Evolutionary conservation across 2,329 filamentous ascomycete genomes (phyloP).

Genomic region (Ceratocystis lukuohia): DNA sequence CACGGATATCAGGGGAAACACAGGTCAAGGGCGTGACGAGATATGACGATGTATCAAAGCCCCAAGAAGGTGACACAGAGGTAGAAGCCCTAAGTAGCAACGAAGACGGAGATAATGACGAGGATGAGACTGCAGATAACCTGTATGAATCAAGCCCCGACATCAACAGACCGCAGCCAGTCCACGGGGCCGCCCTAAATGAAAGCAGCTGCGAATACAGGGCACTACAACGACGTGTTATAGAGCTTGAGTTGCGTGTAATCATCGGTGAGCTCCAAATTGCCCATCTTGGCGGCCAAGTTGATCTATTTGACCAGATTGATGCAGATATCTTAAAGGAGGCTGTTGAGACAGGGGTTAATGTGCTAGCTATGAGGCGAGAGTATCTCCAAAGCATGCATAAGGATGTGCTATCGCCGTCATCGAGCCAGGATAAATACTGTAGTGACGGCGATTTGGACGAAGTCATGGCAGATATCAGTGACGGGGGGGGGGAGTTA

Average conservation of each 20-base stretch:
- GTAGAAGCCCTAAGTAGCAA: not conserved
- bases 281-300: not conserved
- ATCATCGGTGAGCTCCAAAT: not conserved
- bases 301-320: conserved; percentile 6
- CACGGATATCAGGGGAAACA: not conserved
- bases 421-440: not conserved
- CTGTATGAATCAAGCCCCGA: not conserved
- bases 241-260: conserved; percentile 11
- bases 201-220: not conserved
- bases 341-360: conserved; percentile 1
- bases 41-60: not conserved
- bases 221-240: not conserved
- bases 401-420: too few species aligned
- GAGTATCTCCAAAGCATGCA: not conserved
- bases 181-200: not conserved
- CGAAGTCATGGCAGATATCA: not conserved
- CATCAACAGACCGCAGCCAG: not conserved
- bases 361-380: not conserved
- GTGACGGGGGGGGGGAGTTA: not conserved
- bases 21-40: not conserved
- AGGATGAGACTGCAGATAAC: not conserved
- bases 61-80: not conserved
- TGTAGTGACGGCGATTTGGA: not conserved
- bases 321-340: not conserved
- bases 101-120: not conserved